Evolutionary conservation across 169 alveolate genomes (phyloP).

Genomic region (Plasmodium billcollinsi): DNA sequence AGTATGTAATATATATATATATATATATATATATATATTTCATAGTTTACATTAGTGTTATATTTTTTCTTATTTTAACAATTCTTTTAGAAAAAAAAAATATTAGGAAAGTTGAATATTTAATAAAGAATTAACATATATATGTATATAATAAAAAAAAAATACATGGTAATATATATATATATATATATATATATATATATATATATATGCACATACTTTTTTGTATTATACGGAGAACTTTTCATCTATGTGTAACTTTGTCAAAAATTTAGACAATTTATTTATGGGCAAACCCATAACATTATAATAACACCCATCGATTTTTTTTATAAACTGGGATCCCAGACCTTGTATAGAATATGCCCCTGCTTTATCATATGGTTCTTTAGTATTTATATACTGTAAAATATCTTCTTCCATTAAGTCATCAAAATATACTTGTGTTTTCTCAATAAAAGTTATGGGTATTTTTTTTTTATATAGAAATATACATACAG

Average conservation of each 20-base stretch:
- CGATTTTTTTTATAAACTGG: conserved; percentile 79
- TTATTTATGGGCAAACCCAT: conserved; percentile 84
- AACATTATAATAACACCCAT: conserved; percentile 82
- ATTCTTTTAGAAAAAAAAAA: too few relatives aligned
- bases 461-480: conserved; percentile 60
- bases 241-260: conserved; percentile 24
- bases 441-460: conserved; percentile 77
- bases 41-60: too few relatives aligned
- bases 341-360: conserved; percentile 81
- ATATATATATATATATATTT: too few relatives aligned
- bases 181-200: background rate
- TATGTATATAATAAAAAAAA: too few relatives aligned
- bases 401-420: conserved; percentile 80
- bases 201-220: background rate
- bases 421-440: conserved; percentile 78
- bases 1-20: too few relatives aligned
- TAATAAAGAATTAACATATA: too few relatives aligned
- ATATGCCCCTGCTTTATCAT: conserved; percentile 81
- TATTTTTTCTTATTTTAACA: too few relatives aligned
- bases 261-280: conserved; percentile 58
- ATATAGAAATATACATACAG: conserved; percentile 79
- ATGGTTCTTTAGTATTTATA: conserved; percentile 72
- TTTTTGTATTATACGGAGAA: background rate
- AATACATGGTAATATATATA: too few relatives aligned
- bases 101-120: too few relatives aligned